These are phyloP conservation scores for Rutidosis leptorrhynchoides DNA, from an alignment of 129 eudicot genomes.

Conservation along the genomic window DNA sequence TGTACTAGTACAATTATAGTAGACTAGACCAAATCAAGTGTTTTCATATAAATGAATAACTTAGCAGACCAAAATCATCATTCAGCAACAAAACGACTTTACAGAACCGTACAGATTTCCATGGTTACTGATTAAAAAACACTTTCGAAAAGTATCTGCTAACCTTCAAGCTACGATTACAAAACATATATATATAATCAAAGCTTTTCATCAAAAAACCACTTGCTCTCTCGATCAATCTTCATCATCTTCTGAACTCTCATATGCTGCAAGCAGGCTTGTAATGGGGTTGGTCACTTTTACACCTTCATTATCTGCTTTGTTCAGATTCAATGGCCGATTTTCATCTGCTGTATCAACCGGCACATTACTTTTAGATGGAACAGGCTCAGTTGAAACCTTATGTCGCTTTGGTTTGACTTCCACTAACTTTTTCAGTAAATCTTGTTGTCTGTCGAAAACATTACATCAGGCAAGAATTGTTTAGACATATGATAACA, in stretches of 20 bases:
- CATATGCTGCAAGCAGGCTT: constrained; percentile 76
- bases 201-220: constrained; percentile 21
- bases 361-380: constrained; percentile 18
- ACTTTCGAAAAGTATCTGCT: not conserved
- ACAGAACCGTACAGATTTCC: constrained; percentile 3
- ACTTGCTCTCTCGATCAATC: constrained; percentile 34
- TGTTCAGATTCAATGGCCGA: constrained; percentile 9
- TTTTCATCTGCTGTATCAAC: constrained; percentile 29
- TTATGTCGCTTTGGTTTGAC: constrained; percentile 77
- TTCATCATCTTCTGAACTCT: constrained; percentile 84
- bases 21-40: not conserved
- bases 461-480: constrained; percentile 3
- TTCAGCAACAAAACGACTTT: constrained; percentile 16
- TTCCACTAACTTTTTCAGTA: constrained; percentile 79
- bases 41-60: constrained; percentile 14
- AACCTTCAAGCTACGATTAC: constrained; percentile 25
- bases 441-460: constrained; percentile 72
- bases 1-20: not conserved
- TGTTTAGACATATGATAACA: not conserved
- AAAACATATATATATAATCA: constrained; percentile 18
- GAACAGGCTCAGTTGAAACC: constrained; percentile 37
- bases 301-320: constrained; percentile 23
- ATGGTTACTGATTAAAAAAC: not conserved
- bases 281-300: constrained; percentile 52
- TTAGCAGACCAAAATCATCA: not conserved